Evolutionary conservation across 2,329 filamentous ascomycete species (phyloP).

Genomic region (Bipolaris sorokiniana): DNA sequence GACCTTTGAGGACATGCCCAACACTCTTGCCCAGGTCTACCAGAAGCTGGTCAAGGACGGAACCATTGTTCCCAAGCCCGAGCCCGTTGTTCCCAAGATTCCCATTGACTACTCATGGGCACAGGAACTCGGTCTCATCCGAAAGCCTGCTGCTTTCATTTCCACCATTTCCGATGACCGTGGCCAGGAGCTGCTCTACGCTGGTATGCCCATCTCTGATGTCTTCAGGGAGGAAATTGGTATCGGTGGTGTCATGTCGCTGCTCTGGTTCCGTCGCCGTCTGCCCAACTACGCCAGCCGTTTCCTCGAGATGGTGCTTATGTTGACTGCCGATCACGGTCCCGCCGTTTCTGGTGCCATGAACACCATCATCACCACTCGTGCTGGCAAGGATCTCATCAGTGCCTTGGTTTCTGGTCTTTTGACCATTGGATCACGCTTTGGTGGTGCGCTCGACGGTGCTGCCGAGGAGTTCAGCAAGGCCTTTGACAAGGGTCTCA

Average conservation of each 20-base stretch:
- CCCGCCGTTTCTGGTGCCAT: slow-evolving; percentile 98
- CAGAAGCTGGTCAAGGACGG: slow-evolving; percentile 84
- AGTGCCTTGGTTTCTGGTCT: slow-evolving; percentile 94
- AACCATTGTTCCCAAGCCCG: slow-evolving; percentile 81
- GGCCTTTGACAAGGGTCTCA: slow-evolving; percentile 97
- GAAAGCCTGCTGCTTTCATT: slow-evolving; percentile 99
- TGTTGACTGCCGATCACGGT: slow-evolving; percentile 99
- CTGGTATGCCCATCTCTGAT: slow-evolving; percentile 99
- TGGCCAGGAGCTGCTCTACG: slow-evolving; percentile 98
- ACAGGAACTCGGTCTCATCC: slow-evolving; percentile 98
- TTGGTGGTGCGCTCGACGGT: slow-evolving; percentile 97
- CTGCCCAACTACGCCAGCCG: slow-evolving; percentile 96
- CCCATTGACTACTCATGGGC: slow-evolving; percentile 99
- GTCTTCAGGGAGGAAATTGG: slow-evolving; percentile 99
- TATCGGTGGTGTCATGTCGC: slow-evolving; percentile 99
- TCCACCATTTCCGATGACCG: slow-evolving; percentile 99
- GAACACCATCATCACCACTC: slow-evolving; percentile 99
- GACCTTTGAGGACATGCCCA: slow-evolving; percentile 95
- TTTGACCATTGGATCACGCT: slow-evolving; percentile 95
- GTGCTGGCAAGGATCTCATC: slow-evolving; percentile 98
- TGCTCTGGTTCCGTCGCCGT: slow-evolving; percentile 98
- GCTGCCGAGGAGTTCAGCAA: slow-evolving; percentile 98
- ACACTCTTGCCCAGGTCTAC: slow-evolving; percentile 79
- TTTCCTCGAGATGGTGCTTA: slow-evolving; percentile 99
- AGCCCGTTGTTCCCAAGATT: slow-evolving; percentile 97